These are phyloP conservation scores for Candida buenavistaensis DNA, from an alignment of 1,139 yeast species.

Conservation along the genomic window DNA sequence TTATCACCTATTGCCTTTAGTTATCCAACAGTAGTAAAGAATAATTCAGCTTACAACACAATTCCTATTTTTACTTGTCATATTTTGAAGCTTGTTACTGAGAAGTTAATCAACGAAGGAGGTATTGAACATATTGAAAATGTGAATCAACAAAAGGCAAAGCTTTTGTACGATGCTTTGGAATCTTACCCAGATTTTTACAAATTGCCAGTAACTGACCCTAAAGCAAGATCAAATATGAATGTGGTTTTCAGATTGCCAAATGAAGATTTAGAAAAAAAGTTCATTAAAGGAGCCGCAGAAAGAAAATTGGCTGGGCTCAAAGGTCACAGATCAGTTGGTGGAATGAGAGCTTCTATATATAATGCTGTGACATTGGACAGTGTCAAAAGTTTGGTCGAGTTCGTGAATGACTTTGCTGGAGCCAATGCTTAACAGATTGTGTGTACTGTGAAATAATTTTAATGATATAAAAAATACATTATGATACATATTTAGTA, in stretches of 20 bases:
- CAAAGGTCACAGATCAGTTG: conserved; percentile 96
- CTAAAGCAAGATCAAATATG: conserved; percentile 75
- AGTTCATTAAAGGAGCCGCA: conserved; percentile 61
- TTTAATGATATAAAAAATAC: not conserved
- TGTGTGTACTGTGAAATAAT: not conserved
- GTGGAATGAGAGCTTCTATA: conserved; percentile 92
- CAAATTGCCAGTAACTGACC: conserved; percentile 61
- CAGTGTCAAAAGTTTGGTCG: conserved; percentile 61
- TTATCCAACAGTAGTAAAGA: conserved; percentile 79
- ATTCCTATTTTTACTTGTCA: conserved; percentile 91
- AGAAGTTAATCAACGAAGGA: conserved; percentile 61
- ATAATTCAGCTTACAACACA: conserved; percentile 93
- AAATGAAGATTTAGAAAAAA: conserved; percentile 59
- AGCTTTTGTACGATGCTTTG: conserved; percentile 59
- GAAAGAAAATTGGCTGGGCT: conserved; percentile 63
- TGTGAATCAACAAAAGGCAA: conserved; percentile 62
- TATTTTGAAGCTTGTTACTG: conserved; percentile 76
- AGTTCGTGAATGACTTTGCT: conserved; percentile 67
- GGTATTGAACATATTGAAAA: conserved; percentile 53
- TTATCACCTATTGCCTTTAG: conserved; percentile 86
- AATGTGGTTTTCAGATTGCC: conserved; percentile 86
- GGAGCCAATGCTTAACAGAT: conserved; percentile 11
- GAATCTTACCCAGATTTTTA: conserved; percentile 66
- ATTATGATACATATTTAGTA: not conserved
- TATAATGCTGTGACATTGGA: conserved; percentile 79